Evolutionary conservation across 495 filamentous ascomycete species (phyloP).

Genomic region (Apiosordaria backusii): DNA sequence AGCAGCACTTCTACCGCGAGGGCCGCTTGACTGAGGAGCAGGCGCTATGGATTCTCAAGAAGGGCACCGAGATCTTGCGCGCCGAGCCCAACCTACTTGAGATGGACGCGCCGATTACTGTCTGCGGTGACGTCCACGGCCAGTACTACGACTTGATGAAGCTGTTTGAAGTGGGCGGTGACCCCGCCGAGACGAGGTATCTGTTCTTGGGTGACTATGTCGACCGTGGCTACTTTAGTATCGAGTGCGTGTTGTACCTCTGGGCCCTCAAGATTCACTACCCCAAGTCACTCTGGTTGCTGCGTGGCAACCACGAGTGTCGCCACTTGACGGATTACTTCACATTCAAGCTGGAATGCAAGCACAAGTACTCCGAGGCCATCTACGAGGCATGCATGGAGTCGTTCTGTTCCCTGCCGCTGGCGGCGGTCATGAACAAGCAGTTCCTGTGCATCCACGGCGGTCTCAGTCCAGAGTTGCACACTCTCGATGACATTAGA

Average conservation of each 20-base stretch:
- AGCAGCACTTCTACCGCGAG: slow-evolving; percentile 97
- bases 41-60: slow-evolving; percentile 88
- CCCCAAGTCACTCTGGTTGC: slow-evolving; percentile 92
- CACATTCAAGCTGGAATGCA: slow-evolving; percentile 98
- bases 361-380: slow-evolving; percentile 95
- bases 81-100: slow-evolving; percentile 92
- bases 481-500: slow-evolving; percentile 91
- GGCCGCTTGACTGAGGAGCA: slow-evolving; percentile 95
- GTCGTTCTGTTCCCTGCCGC: slow-evolving; percentile 88
- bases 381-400: slow-evolving; percentile 98
- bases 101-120: slow-evolving; percentile 99
- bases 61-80: slow-evolving; percentile 76
- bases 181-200: slow-evolving; percentile 93
- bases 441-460: slow-evolving; percentile 99
- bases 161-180: slow-evolving; percentile 96
- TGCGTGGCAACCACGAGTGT: slow-evolving; percentile 97
- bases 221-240: slow-evolving; percentile 96
- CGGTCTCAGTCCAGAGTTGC: slow-evolving; percentile 89
- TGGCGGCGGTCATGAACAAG: slow-evolving; percentile 99
- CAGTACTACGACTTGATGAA: slow-evolving; percentile 99
- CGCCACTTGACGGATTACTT: slow-evolving; percentile 99
- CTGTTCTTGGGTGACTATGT: slow-evolving; percentile 98
- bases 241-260: slow-evolving; percentile 96
- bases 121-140: slow-evolving; percentile 96
- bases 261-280: slow-evolving; percentile 99